These are phyloP conservation scores for Candida fluviatilis DNA, from an alignment of 805 yeast species.

Conservation along the genomic window DNA sequence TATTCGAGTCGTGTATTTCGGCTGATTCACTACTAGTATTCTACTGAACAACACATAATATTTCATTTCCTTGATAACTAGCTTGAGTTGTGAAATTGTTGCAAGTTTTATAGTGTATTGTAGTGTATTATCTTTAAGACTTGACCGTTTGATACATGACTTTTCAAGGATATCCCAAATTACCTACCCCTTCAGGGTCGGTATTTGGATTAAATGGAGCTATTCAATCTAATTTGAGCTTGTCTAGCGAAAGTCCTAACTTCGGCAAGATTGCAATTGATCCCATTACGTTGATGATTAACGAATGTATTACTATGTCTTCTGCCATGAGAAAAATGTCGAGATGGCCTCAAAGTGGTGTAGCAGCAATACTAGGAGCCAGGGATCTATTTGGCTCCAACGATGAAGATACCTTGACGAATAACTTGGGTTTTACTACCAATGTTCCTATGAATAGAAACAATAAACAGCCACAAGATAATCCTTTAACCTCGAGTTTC, in stretches of 20 bases:
- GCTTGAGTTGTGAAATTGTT: neutral
- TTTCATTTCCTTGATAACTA: no score
- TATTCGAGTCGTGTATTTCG: no score
- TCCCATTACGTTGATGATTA: conserved; percentile 76
- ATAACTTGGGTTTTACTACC: conserved; percentile 19
- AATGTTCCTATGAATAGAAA: conserved; percentile 7
- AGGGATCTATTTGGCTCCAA: conserved; percentile 47
- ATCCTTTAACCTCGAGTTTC: conserved; percentile 74
- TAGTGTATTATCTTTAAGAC: neutral
- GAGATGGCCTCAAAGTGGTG: conserved; percentile 70
- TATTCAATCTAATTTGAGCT: conserved; percentile 3
- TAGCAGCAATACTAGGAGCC: conserved; percentile 79
- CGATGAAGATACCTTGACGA: conserved; percentile 29
- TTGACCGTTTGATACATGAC: neutral
- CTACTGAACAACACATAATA: no score
- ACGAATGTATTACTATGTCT: conserved; percentile 82
- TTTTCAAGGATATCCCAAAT: neutral
- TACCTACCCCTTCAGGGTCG: conserved; percentile 4
- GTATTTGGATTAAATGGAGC: conserved; percentile 1
- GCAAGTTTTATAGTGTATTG: neutral
- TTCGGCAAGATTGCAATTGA: conserved; percentile 45
- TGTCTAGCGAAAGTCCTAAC: neutral
- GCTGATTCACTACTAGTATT: no score
- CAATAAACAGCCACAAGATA: conserved; percentile 14
- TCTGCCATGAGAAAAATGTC: conserved; percentile 79